Evolutionary conservation across 108 stramenopile genomes (phyloP), one percentile per base, ranked within the genome.

Genomic region (Aurantiochytrium sp.): DNA sequence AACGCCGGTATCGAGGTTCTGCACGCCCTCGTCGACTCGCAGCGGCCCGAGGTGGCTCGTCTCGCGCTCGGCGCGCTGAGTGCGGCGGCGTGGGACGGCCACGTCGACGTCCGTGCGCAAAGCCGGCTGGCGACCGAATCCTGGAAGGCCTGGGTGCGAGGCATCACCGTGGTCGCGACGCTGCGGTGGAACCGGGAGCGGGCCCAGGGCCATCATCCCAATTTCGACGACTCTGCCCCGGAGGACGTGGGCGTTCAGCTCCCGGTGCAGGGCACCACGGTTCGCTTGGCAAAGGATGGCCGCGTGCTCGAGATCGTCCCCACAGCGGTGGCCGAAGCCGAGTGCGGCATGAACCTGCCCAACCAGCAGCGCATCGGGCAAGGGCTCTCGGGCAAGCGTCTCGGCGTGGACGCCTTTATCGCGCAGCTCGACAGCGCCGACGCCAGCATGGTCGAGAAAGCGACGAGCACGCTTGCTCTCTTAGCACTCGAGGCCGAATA

Each of bases 1-100:
- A 81, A 81, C 32, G 73, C 73, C 6, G 73, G 73, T 12, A 48
- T 81, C n/a, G 24, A 81, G 45, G 73, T 81, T n/a, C 39, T 81
- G 42, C 45, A 48, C 27, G 73, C 73, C 6, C 73, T 81, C 2
- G 1, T 81, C 19, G 73, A 42, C 12, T 81, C 73, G 0, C 21
- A 41, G 42, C 10, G 73, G 24, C 73, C 73, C 1, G 36, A 81
- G 12, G 32, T 81, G 6, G 19, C 42, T 6, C 45, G 42, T 2
- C 39, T 48, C 1, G 73, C 73, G n/a, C 30, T 81, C n/a, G 24
- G 27, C 1, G 73, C 73, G 12, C 45, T 81, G 15, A 81, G 42
- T 24, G 73, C 73, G 17, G 39, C 73, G 45, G 73, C 73, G 6
- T 81, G 39, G 42, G 45, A 81, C 39, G 73, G 45, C 45, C 73